Percentiles rank a stretch among this genome's conserved stretches.
These are phyloP conservation scores for Exobasidium rhododendri DNA, from an alignment of 1,284 basidiomycete genomes.

Conservation along the genomic window DNA sequence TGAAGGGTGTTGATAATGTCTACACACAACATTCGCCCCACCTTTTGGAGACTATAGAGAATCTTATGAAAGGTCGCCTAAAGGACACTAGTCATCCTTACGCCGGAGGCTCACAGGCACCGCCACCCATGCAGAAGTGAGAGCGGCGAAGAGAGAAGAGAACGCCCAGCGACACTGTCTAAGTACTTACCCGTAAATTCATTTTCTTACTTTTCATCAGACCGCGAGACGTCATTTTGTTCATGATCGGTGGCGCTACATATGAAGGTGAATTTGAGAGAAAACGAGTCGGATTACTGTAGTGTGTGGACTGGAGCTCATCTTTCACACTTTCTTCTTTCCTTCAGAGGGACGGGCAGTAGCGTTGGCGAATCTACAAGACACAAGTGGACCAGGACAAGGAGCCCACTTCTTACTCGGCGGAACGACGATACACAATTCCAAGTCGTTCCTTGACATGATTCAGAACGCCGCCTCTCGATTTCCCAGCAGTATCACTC, in stretches of 20 bases:
- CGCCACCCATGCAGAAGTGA: slow-evolving; percentile 13
- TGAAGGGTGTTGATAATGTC: slow-evolving; percentile 98
- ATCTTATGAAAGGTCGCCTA: slow-evolving; percentile 79
- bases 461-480: slow-evolving; percentile 44
- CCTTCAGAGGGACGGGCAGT: neutral
- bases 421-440: slow-evolving; percentile 48
- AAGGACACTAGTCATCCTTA: slow-evolving; percentile 88
- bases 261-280: slow-evolving; percentile 33
- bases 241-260: slow-evolving; percentile 52
- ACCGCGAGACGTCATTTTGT: slow-evolving; percentile 52
- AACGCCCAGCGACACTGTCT: slow-evolving; percentile 14
- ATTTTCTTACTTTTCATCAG: slow-evolving; percentile 9
- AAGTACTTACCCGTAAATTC: neutral
- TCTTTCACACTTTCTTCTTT: neutral
- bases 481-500: slow-evolving; percentile 33
- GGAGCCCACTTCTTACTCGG: slow-evolving; percentile 46
- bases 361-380: slow-evolving; percentile 12
- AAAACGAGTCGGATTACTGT: slow-evolving; percentile 2
- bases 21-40: slow-evolving; percentile 98
- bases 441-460: slow-evolving; percentile 43
- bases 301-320: too few relatives aligned
- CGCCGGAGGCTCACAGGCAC: slow-evolving; percentile 22
- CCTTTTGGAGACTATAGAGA: slow-evolving; percentile 84
- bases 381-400: slow-evolving; percentile 23
- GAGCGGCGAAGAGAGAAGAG: slow-evolving; percentile 12